These are phyloP conservation scores for Selenicereus undatus DNA, from an alignment of 148 eudicot genomes.

Conservation along the genomic window DNA sequence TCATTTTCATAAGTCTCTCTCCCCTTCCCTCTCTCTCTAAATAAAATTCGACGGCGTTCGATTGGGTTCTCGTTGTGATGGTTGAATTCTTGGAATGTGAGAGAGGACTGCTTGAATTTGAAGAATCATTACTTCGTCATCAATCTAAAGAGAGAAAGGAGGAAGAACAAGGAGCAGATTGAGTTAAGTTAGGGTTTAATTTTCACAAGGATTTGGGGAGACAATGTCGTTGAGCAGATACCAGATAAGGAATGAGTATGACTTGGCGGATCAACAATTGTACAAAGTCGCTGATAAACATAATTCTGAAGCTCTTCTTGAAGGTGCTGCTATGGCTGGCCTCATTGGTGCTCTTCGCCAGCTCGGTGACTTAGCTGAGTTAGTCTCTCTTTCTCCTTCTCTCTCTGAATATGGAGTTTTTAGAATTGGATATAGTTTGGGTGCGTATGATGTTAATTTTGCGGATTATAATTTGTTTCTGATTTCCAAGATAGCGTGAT, in stretches of 20 bases:
- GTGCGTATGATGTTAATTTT: background rate
- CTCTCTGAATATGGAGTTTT: background rate
- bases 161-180: background rate
- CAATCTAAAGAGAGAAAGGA: background rate
- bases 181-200: slow-evolving; percentile 19
- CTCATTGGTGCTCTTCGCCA: slow-evolving; percentile 94
- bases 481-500: slow-evolving; percentile 16
- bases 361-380: slow-evolving; percentile 98
- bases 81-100: slow-evolving; percentile 24
- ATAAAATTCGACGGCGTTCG: slow-evolving; percentile 1
- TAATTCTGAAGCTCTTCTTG: slow-evolving; percentile 93
- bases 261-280: slow-evolving; percentile 84
- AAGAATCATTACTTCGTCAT: background rate
- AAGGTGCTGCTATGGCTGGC: slow-evolving; percentile 98
- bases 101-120: background rate
- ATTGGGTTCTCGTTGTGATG: background rate
- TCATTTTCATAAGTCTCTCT: background rate
- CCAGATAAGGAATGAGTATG: slow-evolving; percentile 70
- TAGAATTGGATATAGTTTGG: slow-evolving; percentile 6
- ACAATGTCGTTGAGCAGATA: slow-evolving; percentile 74
- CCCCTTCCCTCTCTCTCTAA: background rate
- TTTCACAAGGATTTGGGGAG: background rate
- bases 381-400: slow-evolving; percentile 22
- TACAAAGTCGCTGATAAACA: slow-evolving; percentile 74
- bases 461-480: too few relatives aligned